These are phyloP conservation scores for Diaporthe australafricana DNA, from an alignment of 2,329 filamentous ascomycete genomes.

Conservation along the genomic window DNA sequence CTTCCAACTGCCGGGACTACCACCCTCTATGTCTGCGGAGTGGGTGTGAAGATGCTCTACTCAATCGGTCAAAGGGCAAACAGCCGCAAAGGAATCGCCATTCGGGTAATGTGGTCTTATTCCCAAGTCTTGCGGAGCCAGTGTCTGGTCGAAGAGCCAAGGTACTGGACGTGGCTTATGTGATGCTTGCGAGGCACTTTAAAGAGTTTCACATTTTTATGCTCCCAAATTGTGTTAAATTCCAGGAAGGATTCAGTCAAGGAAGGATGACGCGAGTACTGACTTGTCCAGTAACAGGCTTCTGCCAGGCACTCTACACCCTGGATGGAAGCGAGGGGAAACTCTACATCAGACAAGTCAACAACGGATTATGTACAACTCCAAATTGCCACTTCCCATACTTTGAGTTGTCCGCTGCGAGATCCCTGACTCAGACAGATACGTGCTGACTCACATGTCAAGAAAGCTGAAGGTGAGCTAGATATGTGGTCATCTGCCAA, in stretches of 20 bases:
- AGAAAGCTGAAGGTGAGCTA: neutral
- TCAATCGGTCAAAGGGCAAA: neutral
- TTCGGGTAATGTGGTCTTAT: neutral
- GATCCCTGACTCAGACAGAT: neutral
- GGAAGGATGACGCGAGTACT: slow-evolving; percentile 6
- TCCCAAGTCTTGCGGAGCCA: neutral
- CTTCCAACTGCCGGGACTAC: slow-evolving; percentile 29
- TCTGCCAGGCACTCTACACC: neutral
- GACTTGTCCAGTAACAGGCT: neutral
- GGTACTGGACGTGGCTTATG: neutral
- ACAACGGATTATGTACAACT: neutral
- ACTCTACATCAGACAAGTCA: neutral
- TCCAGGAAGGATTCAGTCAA: neutral
- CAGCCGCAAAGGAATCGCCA: neutral
- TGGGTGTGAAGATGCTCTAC: neutral
- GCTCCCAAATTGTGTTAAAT: neutral
- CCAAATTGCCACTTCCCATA: neutral
- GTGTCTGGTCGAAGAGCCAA: neutral
- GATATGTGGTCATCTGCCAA: neutral
- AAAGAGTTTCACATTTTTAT: neutral
- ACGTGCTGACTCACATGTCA: neutral
- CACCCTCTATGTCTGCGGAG: neutral
- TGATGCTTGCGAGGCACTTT: neutral
- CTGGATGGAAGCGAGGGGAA: neutral
- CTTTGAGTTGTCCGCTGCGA: neutral